Percentiles rank a stretch among this genome's conserved stretches.
Conservation (phyloP, 805 yeast genomes). For the Suhomyces sp. region DNA sequence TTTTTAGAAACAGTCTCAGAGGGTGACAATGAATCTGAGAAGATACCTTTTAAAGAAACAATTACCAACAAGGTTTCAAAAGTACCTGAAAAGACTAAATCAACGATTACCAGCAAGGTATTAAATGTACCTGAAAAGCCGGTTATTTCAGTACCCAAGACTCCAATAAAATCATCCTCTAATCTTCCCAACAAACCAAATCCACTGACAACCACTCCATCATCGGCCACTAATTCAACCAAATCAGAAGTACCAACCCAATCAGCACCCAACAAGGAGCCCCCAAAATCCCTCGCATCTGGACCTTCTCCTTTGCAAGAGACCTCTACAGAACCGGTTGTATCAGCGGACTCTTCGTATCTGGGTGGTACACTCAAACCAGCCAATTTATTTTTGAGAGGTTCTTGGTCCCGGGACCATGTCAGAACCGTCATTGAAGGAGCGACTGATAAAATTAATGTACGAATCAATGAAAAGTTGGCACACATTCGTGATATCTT, state of each 20-base stretch:
- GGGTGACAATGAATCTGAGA: not conserved
- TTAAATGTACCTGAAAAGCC: not conserved
- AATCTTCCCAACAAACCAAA: no score
- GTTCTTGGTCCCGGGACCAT: constrained; percentile 19
- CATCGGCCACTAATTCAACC: no score
- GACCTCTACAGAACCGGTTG: no score
- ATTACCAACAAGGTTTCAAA: not conserved
- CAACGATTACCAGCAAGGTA: not conserved
- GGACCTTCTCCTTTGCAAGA: no score
- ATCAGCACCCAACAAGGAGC: not conserved
- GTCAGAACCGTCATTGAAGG: constrained; percentile 12
- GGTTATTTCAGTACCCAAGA: no score
- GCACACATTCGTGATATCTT: constrained; percentile 13
- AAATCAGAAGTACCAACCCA: no score
- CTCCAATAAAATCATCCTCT: no score
- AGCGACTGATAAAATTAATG: not conserved
- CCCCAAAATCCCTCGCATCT: not conserved
- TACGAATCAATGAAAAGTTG: constrained; percentile 8
- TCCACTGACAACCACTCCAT: no score
- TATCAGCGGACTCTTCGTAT: not conserved
- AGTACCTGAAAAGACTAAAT: not conserved
- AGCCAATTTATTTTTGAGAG: constrained; percentile 10
- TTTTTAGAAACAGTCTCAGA: constrained; percentile 1
- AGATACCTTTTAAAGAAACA: no score
- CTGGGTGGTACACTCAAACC: not conserved